Conservation (phyloP, 164 flowering plant genomes). For the Litsea cubeba region DNA sequence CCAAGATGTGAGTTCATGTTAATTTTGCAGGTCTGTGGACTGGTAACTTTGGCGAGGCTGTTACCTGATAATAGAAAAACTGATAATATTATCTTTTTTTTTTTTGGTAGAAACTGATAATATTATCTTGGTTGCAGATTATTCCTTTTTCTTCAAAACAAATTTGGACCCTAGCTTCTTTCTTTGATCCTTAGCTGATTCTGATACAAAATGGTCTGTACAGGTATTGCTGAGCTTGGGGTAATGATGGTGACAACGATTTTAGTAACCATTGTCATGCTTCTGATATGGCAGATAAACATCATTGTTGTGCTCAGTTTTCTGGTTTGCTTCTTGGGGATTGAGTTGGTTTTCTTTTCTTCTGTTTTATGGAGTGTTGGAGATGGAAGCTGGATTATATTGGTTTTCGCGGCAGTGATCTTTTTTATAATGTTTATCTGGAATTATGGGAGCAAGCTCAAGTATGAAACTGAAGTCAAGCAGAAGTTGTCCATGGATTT, state of each 20-base stretch:
- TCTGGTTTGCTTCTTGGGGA: slow-evolving; percentile 65
- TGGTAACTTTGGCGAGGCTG: too few relatives aligned
- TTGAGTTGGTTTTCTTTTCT: slow-evolving; percentile 79
- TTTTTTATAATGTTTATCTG: slow-evolving; percentile 83
- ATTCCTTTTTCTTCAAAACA: neutral
- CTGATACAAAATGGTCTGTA: slow-evolving; percentile 14
- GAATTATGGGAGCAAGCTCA: slow-evolving; percentile 94
- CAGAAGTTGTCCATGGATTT: slow-evolving; percentile 82
- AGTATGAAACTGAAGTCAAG: slow-evolving; percentile 79
- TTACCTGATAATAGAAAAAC: too few relatives aligned
- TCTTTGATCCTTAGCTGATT: slow-evolving; percentile 1
- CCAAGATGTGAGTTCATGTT: too few relatives aligned
- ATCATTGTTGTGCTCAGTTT: slow-evolving; percentile 66
- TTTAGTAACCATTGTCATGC: slow-evolving; percentile 88
- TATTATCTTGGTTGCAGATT: neutral
- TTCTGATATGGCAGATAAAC: slow-evolving; percentile 97
- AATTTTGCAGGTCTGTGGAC: too few relatives aligned
- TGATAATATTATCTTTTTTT: neutral
- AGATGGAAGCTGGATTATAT: slow-evolving; percentile 94
- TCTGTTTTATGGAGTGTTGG: slow-evolving; percentile 77
- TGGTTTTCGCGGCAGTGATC: slow-evolving; percentile 71
- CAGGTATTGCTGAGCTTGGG: slow-evolving; percentile 94
- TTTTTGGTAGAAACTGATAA: too few relatives aligned
- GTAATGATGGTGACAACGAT: slow-evolving; percentile 96
- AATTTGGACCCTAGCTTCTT: neutral